Evolutionary conservation across 2,329 filamentous ascomycete species (phyloP).

Genomic region (Purpureocillium lavendulum): DNA sequence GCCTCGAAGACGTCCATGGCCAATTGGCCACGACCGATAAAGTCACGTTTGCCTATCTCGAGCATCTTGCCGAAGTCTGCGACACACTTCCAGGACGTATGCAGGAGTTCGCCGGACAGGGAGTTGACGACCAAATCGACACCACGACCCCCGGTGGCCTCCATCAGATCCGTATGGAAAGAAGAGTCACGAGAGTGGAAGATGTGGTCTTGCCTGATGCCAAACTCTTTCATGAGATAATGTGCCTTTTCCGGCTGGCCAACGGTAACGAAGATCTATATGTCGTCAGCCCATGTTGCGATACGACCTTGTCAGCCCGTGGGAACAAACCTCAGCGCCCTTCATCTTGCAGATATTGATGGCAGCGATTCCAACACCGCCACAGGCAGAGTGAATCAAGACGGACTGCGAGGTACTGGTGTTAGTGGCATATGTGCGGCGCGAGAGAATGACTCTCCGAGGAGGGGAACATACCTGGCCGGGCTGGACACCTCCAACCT

Average conservation of each 20-base stretch:
- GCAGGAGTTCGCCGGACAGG: constrained; percentile 17
- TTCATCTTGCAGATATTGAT: constrained; percentile 14
- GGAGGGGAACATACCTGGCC: too few species aligned
- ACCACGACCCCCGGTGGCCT: constrained; percentile 14
- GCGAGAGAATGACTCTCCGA: too few species aligned
- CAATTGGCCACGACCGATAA: constrained; percentile 25
- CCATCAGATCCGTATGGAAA: constrained; percentile 16
- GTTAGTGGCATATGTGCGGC: too few species aligned
- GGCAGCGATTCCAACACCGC: constrained; percentile 21
- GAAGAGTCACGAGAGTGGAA: constrained; percentile 16
- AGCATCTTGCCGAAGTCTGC: constrained; percentile 24
- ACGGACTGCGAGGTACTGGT: constrained; percentile 10
- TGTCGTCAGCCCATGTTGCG: background rate
- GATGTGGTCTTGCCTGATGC: constrained; percentile 15
- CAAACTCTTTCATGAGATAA: constrained; percentile 12
- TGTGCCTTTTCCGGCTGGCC: constrained; percentile 18
- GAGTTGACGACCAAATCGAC: constrained; percentile 24
- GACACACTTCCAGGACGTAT: constrained; percentile 24
- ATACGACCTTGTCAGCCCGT: too few species aligned
- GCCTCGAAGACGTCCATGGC: constrained; percentile 33
- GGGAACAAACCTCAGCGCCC: constrained; percentile 12
- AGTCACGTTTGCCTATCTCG: constrained; percentile 26
- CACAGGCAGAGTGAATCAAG: constrained; percentile 21
- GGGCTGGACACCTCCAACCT: constrained; percentile 4
- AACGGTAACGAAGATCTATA: constrained; percentile 15